A percentile compares a stretch with the other conserved stretches of the same genome.
Conservation (phyloP, 2,329 filamentous ascomycete species). For the Helotiales sp. region DNA sequence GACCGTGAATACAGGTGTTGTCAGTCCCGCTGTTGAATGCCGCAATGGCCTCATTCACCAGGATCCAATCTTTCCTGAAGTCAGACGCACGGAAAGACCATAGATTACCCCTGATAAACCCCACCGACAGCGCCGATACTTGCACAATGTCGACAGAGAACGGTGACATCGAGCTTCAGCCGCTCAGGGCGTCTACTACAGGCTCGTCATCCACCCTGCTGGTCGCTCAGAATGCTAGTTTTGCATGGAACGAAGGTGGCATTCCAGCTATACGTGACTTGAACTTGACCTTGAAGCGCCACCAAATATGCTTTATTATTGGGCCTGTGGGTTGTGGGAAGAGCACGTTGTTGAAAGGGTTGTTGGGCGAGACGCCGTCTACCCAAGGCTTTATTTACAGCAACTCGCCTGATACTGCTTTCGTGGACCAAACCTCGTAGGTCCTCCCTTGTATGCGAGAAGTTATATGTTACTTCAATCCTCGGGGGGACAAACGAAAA, state of each 20-base stretch:
- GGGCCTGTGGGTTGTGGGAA: slow-evolving; percentile 45
- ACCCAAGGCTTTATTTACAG: slow-evolving; percentile 37
- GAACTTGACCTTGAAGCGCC: slow-evolving; percentile 26
- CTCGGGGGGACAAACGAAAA: background rate
- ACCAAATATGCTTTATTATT: slow-evolving; percentile 38
- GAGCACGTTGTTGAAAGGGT: slow-evolving; percentile 38
- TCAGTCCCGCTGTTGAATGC: slow-evolving; percentile 46
- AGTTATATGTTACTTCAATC: no score
- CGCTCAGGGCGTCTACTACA: background rate
- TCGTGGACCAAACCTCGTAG: slow-evolving; percentile 48
- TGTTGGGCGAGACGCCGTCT: slow-evolving; percentile 40
- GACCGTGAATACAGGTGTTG: background rate
- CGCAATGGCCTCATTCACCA: slow-evolving; percentile 47
- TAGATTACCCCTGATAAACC: slow-evolving; percentile 26
- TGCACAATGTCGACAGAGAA: background rate
- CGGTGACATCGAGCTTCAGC: slow-evolving; percentile 22
- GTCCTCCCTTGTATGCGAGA: background rate
- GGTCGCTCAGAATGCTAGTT: slow-evolving; percentile 34
- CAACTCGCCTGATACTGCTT: slow-evolving; percentile 41
- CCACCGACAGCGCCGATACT: background rate
- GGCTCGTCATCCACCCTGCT: slow-evolving; percentile 24
- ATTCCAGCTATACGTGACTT: slow-evolving; percentile 28
- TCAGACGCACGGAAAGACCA: slow-evolving; percentile 33
- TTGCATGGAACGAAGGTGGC: slow-evolving; percentile 31
- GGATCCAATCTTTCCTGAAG: slow-evolving; percentile 47